Evolutionary conservation across 352 stramenopile genomes (phyloP), one percentile per base, ranked within the genome.

Genomic region (Phytophthora rubi): DNA sequence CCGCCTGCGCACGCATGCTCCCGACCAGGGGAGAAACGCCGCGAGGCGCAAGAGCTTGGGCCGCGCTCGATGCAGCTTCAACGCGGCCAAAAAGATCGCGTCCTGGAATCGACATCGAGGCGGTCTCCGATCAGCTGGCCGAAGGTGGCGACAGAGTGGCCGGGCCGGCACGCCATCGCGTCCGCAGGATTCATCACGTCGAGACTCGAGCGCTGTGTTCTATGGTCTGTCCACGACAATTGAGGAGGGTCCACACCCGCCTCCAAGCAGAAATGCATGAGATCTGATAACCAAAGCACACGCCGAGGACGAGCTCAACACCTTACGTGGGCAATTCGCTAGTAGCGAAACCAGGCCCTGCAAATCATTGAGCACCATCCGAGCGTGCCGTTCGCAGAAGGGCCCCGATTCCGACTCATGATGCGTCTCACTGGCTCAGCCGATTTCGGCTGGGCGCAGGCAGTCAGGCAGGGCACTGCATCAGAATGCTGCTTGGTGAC

Each of bases 1-100:
- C 23, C 55, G 52, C 30, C 42, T 55, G 39, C 68, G 68, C 68
- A 75, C 68, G 68, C 68, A 75, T 63, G 65, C 44, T 59, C 65
- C 59, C 33, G 59, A n/a, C 48, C 47, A 53, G 62, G 62, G 62
- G 23, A 75, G 62, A 75, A 70, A 68, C 58, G 52, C 56, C 68
- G 45, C 56, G 28, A 61, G 21, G 12, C 13, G 54, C 45, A 33
- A 42, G 33, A 52, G 32, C 60, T 56, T 49, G 9, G 42, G 49
- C 30, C 23, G 30, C 26, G 42, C 53, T 57, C 48, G 30, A 21
- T 55, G 42, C 28, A 21, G 32, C 15, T 21, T 26, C 5, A 57
- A 44, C 30, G 28, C 26, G 45, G 16, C 6, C n/a, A n/a, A 23
- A 15, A 28, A 52, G 45, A 52, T 52, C 45, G 45, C 45, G n/a